Evolutionary conservation across 2,329 filamentous ascomycete species (phyloP).

Genomic region (Aspergillus pseudoglaucus): DNA sequence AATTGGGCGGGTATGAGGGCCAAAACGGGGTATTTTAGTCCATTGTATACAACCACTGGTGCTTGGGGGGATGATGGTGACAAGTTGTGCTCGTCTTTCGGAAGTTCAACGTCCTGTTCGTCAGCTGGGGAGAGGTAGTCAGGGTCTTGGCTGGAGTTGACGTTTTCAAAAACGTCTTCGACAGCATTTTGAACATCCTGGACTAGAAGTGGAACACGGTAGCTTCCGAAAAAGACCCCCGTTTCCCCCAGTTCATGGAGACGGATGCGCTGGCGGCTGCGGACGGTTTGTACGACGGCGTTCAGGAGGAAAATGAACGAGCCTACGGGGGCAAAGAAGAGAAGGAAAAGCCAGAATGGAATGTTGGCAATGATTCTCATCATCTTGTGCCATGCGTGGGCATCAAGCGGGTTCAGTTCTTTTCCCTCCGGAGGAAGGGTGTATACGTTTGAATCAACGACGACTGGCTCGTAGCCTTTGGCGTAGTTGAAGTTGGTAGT

Average conservation of each 20-base stretch:
- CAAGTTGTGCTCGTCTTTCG: slow-evolving; percentile 7
- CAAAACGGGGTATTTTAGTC: slow-evolving; percentile 53
- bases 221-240: slow-evolving; percentile 61
- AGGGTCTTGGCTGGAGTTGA: slow-evolving; percentile 62
- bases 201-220: slow-evolving; percentile 65
- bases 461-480: slow-evolving; percentile 64
- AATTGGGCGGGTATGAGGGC: slow-evolving; percentile 77
- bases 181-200: slow-evolving; percentile 69
- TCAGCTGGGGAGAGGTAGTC: slow-evolving; percentile 60
- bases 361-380: slow-evolving; percentile 45
- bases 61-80: not conserved
- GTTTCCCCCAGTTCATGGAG: slow-evolving; percentile 67
- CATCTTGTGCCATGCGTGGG: slow-evolving; percentile 26
- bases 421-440: slow-evolving; percentile 23
- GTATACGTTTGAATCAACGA: slow-evolving; percentile 54
- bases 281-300: slow-evolving; percentile 67
- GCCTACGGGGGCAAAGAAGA: slow-evolving; percentile 67
- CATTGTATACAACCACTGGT: not conserved
- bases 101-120: slow-evolving; percentile 26
- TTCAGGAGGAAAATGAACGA: slow-evolving; percentile 67
- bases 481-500: slow-evolving; percentile 67
- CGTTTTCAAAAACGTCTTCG: slow-evolving; percentile 68
- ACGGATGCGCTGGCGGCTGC: slow-evolving; percentile 66
- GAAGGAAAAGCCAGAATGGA: slow-evolving; percentile 59
- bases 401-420: slow-evolving; percentile 18